phyloP scores from a whole-genome alignment of 768 basidiomycete genomes.

The Crepidotus variabilis region DNA sequence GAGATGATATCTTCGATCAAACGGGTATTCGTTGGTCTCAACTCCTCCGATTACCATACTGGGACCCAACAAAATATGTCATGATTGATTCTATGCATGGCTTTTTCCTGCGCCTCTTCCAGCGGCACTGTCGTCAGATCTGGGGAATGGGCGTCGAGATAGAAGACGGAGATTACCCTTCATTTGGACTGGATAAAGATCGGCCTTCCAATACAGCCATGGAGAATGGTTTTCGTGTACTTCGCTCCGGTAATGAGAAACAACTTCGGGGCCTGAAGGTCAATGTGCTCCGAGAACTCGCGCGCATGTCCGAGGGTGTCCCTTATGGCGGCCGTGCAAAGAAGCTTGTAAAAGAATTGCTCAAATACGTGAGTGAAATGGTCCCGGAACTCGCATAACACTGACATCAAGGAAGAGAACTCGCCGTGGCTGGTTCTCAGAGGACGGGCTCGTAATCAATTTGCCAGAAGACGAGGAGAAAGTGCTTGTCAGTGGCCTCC shows the following conservation, averaged over 20 bases:
- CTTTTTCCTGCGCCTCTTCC: constrained; percentile 8
- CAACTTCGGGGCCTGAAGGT: background rate
- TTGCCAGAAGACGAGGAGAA: too few relatives aligned
- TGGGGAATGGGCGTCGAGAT: constrained; percentile 10
- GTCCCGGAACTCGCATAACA: constrained; percentile 8
- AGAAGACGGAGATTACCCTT: constrained; percentile 1
- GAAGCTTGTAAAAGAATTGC: background rate
- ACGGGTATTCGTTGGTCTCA: constrained; percentile 3
- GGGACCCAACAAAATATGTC: constrained; percentile 12
- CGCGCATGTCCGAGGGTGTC: background rate
- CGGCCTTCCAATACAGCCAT: background rate
- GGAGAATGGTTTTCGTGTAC: background rate
- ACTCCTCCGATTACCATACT: constrained; percentile 5
- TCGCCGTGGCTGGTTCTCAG: too few relatives aligned
- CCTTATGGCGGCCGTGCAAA: background rate
- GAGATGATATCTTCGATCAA: background rate
- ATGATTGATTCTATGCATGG: constrained; percentile 5
- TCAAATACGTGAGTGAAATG: background rate
- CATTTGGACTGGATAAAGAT: background rate
- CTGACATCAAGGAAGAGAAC: too few relatives aligned
- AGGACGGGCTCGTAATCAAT: too few relatives aligned
- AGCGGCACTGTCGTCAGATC: constrained; percentile 19
- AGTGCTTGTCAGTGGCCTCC: too few relatives aligned
- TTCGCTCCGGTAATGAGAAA: background rate
- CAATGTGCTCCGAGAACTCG: background rate